A percentile compares a stretch with the other conserved stretches of the same genome.
Evolutionary conservation across 345 rosid species (phyloP).

Genomic region (Balakata baccata): DNA sequence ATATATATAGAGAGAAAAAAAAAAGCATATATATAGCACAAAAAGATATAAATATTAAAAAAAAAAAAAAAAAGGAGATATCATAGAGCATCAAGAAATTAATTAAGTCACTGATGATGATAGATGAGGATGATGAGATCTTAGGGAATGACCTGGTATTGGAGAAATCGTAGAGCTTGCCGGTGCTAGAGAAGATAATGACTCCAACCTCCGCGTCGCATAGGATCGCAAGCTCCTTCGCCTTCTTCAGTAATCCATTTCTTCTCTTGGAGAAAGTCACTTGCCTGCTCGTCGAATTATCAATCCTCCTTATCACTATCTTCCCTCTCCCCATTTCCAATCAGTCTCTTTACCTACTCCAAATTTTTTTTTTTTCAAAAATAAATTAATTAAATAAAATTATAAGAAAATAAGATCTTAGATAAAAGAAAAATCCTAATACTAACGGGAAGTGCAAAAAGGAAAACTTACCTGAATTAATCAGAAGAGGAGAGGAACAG

Average conservation of each 20-base stretch:
- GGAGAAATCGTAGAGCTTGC: constrained; percentile 49
- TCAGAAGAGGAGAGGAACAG: neutral
- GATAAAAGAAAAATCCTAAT: neutral
- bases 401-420: neutral
- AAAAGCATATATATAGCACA: no score
- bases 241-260: constrained; percentile 55
- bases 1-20: no score
- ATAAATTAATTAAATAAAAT: neutral
- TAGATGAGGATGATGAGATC: constrained; percentile 9
- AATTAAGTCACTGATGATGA: neutral
- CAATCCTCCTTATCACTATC: constrained; percentile 57
- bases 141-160: constrained; percentile 42
- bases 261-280: constrained; percentile 58
- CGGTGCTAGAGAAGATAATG: constrained; percentile 53
- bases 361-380: neutral
- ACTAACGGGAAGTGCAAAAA: neutral
- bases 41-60: neutral
- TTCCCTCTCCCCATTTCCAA: constrained; percentile 56
- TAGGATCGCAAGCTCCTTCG: constrained; percentile 51
- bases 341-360: neutral
- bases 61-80: neutral
- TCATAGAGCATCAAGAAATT: neutral
- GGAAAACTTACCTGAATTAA: constrained; percentile 12
- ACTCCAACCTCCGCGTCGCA: constrained; percentile 61
- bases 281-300: constrained; percentile 57